Base-by-base conservation (phyloP, 805 yeast genomes). In the Lipomyces mesembrius region DNA sequence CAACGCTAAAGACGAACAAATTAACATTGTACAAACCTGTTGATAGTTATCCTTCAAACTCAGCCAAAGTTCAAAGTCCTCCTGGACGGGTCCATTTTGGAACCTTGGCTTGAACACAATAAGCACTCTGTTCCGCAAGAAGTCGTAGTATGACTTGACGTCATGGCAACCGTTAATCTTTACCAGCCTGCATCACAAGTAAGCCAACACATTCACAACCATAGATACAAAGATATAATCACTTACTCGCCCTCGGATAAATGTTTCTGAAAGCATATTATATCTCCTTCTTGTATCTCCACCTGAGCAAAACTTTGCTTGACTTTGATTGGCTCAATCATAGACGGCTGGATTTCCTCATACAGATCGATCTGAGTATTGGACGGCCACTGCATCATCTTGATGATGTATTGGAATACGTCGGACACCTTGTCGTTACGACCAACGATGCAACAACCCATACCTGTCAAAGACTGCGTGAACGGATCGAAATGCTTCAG, bases 401-500 rank as follows among this genome's bases (percentile, higher is more conserved):
- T 53, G 12, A 43, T 57, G 59, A 77, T 71, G 12, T 25, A 12
- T 8, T 72, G 72, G 32, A 78, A 62, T 32, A 82, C 65, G 12
- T 73, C 77, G n/a, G 73, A 70, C 59, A 81, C 82, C 39, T 76
- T 73, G 25, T 83, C 85, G 58, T 83, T 83, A 61, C 82, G 83
- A 12, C 82, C 76, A 0, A 89, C 86, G 22, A 82, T 77, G 2
- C 82, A 75, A 72, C 90, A 90, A 0, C 90, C 84, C 22, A 89
- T 77, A 0, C 97, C 96, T n/a, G 75, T 77, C n/a, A 91, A 75
- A 4, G 80, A 75, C 74, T 87, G 89, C 0, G 77, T 72, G 3
- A 75, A 74, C 1, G 82, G 83, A 74, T 92, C 93, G 77, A 89
- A 92, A 69, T 83, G 82, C 76, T 92, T 92, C 60, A 92, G 72